These are phyloP conservation scores for Corymbia calophylla DNA, from an alignment of 441 rosid species.

Conservation along the genomic window DNA sequence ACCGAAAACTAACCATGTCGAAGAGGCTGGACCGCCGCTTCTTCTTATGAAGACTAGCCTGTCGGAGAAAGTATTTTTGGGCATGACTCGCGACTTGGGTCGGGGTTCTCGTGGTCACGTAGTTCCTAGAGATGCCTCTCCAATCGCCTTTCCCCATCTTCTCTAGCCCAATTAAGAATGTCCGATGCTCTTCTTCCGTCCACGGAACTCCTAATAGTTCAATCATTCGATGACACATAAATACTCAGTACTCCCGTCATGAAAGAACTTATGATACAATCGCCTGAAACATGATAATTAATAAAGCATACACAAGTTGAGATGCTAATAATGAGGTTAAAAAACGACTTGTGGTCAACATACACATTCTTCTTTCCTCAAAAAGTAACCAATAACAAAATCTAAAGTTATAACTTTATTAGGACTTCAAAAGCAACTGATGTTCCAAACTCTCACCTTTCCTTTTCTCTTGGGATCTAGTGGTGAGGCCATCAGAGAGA, in stretches of 20 bases:
- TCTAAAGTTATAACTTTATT: background rate
- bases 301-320: background rate
- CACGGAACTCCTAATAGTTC: conserved; percentile 59
- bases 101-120: conserved; percentile 77
- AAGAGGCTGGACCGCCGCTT: conserved; percentile 85
- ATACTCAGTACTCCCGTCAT: background rate
- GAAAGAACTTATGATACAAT: background rate
- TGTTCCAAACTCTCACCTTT: conserved; percentile 33
- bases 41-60: conserved; percentile 50
- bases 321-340: background rate
- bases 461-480: conserved; percentile 41
- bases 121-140: conserved; percentile 84
- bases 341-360: background rate
- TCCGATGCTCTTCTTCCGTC: conserved; percentile 81
- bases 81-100: conserved; percentile 98
- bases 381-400: background rate
- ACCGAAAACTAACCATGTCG: conserved; percentile 39
- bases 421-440: background rate
- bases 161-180: conserved; percentile 62
- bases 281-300: background rate
- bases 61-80: conserved; percentile 81
- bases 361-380: background rate
- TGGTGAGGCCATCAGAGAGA: conserved; percentile 55
- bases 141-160: conserved; percentile 90
- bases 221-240: background rate